Percentiles rank a stretch among this genome's conserved stretches.
These are phyloP conservation scores for Fusarium hainanense DNA, from an alignment of 2,329 filamentous ascomycete genomes.

Conservation along the genomic window DNA sequence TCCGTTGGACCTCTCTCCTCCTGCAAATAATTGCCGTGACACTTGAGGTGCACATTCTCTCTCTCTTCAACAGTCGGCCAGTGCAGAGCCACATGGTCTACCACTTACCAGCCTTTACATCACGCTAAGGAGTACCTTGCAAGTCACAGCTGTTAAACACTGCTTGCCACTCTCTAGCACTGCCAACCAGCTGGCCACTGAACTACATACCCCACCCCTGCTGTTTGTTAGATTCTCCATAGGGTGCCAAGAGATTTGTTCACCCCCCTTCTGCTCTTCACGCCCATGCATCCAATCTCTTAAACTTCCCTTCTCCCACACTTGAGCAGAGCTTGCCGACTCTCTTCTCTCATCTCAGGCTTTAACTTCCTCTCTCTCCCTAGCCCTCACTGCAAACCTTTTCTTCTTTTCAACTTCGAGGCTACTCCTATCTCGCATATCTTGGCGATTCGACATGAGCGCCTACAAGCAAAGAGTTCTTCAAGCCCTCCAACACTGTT, in stretches of 20 bases:
- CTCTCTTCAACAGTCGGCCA: background rate
- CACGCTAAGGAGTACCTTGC: background rate
- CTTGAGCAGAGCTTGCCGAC: background rate
- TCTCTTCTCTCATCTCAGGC: background rate
- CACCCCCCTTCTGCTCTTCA: background rate
- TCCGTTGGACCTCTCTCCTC: too few relatives aligned
- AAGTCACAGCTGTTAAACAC: background rate
- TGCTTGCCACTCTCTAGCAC: background rate
- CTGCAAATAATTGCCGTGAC: too few relatives aligned
- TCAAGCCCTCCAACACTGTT: background rate
- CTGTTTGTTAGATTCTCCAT: background rate
- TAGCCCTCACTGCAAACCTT: background rate
- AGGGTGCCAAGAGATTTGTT: background rate
- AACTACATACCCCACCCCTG: background rate
- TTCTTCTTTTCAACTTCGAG: background rate
- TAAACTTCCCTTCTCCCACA: background rate
- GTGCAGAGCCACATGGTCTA: background rate
- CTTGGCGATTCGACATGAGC: background rate
- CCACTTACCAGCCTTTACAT: too few relatives aligned
- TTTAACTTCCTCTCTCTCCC: background rate
- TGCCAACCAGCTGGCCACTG: background rate
- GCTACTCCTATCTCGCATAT: background rate
- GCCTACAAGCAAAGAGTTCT: background rate
- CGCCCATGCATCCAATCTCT: constrained; percentile 1
- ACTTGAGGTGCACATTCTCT: too few relatives aligned